Conservation (phyloP, 2,329 filamentous ascomycete genomes). For the Claviceps quebecensis region DNA sequence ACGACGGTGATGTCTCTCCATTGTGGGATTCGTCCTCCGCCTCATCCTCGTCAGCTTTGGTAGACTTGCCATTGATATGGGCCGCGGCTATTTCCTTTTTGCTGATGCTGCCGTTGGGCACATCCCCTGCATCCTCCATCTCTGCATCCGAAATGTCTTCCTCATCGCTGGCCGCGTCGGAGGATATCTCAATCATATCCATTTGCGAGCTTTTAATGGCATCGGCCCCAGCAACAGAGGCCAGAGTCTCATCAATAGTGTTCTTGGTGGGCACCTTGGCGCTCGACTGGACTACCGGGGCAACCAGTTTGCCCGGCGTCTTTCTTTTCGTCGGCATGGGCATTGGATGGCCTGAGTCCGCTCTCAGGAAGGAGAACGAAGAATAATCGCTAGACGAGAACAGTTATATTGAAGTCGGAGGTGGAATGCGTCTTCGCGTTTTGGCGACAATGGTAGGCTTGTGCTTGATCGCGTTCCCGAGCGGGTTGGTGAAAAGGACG, state of each 20-base stretch:
- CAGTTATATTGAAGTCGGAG: not conserved
- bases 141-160: conserved; percentile 21
- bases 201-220: conserved; percentile 22
- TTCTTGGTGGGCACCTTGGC: conserved; percentile 36
- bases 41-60: conserved; percentile 13
- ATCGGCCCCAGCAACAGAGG: conserved; percentile 34
- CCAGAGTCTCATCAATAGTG: conserved; percentile 43
- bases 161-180: conserved; percentile 37
- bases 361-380: not conserved
- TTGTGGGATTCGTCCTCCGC: conserved; percentile 27
- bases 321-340: conserved; percentile 49
- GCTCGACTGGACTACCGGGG: conserved; percentile 38
- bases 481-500: not conserved
- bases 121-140: conserved; percentile 16
- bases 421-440: not conserved
- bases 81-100: conserved; percentile 5
- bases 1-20: conserved; percentile 49
- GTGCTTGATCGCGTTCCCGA: not conserved
- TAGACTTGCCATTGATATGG: conserved; percentile 14
- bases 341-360: conserved; percentile 7
- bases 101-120: conserved; percentile 6
- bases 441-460: not conserved
- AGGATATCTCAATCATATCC: conserved; percentile 43
- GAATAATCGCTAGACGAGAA: not conserved
- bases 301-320: conserved; percentile 40